Evolutionary conservation across 202 grass and related monocot species (phyloP).

Genomic region (Zizania palustris): DNA sequence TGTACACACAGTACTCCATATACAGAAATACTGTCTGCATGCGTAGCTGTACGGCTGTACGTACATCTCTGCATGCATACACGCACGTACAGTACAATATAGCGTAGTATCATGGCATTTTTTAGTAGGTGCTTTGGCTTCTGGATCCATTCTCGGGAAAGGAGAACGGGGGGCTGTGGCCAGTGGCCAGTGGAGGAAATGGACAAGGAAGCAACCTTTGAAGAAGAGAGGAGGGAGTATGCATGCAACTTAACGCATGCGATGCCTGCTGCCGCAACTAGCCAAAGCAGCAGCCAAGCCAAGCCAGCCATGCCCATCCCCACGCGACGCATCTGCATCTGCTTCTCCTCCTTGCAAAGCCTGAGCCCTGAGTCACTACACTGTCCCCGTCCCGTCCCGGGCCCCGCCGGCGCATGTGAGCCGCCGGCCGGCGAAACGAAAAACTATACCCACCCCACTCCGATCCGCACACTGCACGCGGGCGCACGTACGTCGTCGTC

Average conservation of each 20-base stretch:
- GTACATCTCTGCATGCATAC: background rate
- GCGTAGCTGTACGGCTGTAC: no score
- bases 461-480: background rate
- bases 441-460: background rate
- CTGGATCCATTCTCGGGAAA: conserved; percentile 49
- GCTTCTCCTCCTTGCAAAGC: background rate
- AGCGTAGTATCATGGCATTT: background rate
- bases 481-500: conserved; percentile 5
- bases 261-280: background rate
- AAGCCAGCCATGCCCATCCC: background rate
- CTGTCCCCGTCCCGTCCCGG: background rate
- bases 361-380: no score
- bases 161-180: background rate
- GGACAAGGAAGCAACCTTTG: conserved; percentile 54
- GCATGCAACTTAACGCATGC: conserved; percentile 2
- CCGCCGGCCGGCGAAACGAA: background rate
- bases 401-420: background rate
- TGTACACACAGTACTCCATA: background rate
- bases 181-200: conserved; percentile 33
- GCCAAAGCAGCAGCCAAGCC: background rate
- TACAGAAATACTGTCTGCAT: no score
- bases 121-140: conserved; percentile 24
- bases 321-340: conserved; percentile 4
- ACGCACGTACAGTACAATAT: background rate
- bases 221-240: conserved; percentile 9